These are phyloP conservation scores for Ganoderma sp. DNA, from an alignment of 1,284 basidiomycete species.

Conservation along the genomic window DNA sequence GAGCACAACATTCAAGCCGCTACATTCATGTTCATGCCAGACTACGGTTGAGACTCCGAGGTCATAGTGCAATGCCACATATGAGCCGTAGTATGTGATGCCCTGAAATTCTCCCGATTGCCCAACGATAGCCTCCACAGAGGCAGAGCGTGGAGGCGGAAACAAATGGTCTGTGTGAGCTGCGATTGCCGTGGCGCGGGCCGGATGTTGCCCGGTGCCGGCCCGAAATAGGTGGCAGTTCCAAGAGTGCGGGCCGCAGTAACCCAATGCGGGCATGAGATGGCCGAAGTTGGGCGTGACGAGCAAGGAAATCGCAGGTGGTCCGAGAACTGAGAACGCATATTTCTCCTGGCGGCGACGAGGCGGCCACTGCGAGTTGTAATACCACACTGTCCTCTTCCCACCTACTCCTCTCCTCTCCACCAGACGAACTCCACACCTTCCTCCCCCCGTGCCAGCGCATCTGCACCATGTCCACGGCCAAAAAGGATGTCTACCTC, in stretches of 20 bases:
- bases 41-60: too few species aligned
- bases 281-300: not conserved
- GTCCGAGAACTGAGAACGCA: conserved; percentile 18
- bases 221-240: not conserved
- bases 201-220: not conserved
- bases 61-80: too few species aligned
- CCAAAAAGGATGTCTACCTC: conserved; percentile 63
- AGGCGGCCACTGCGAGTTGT: not conserved
- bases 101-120: too few species aligned
- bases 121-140: too few species aligned
- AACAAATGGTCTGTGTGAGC: too few species aligned
- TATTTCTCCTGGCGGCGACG: conserved; percentile 16
- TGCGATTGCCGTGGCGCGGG: not conserved
- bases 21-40: too few species aligned
- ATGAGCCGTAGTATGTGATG: too few species aligned
- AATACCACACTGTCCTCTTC: not conserved
- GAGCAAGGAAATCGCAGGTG: conserved; percentile 2
- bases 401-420: conserved; percentile 3
- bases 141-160: too few species aligned
- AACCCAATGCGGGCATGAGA: not conserved
- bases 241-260: not conserved
- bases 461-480: conserved; percentile 34
- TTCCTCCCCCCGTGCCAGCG: not conserved
- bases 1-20: too few species aligned
- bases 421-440: not conserved